Evolutionary conservation across 805 yeast species (phyloP), one percentile per base, ranked within the genome.

Genomic region (Wickerhamiella spandovensis): DNA sequence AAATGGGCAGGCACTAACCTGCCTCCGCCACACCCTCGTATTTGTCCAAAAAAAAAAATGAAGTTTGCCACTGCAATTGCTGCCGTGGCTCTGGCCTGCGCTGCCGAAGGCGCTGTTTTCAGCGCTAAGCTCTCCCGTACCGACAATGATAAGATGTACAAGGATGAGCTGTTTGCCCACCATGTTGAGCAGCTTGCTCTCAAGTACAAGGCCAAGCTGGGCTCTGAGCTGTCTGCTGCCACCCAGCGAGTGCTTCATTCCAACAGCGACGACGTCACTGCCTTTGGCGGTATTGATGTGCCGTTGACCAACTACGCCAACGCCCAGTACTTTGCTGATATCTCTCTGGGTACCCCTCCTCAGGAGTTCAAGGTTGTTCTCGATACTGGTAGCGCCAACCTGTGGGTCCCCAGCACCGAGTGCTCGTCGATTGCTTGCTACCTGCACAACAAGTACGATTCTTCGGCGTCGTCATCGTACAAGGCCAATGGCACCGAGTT

Each of bases 241-340:
- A 17, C 39, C 13, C 48, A 47, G 47, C 24, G 52, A 9, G 53
- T 53, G n/a, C 20, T 48, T n/a, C 20, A 8, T 12, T 20, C 48
- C n/a, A 49, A 50, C 43, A 6, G 6, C 13, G 54, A 51, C 48
- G 24, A 12, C 15, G 22, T 18, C 13, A 18, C 13, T 21, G 43
- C 22, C 5, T 12, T 10, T 12, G 22, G 22, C 5, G 78, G 74
- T 37, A 87, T 82, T 64, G 82, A 83, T 57, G 74, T 86, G 46
- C 97, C 97, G 13, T 76, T 92, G 66, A 82, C 92, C 56, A 89
- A 92, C 73, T 92, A 90, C 69, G 69, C 86, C 70, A 92, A 92
- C 66, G 97, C 97, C 43, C 98, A 92, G 72, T 90, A 92, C 70
- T 92, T 76, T 67, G 83, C 98, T 43, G 97, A 90, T 64, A 84